Base-by-base conservation (phyloP, 1,284 basidiomycete species). In the Ganoderma boninense region DNA sequence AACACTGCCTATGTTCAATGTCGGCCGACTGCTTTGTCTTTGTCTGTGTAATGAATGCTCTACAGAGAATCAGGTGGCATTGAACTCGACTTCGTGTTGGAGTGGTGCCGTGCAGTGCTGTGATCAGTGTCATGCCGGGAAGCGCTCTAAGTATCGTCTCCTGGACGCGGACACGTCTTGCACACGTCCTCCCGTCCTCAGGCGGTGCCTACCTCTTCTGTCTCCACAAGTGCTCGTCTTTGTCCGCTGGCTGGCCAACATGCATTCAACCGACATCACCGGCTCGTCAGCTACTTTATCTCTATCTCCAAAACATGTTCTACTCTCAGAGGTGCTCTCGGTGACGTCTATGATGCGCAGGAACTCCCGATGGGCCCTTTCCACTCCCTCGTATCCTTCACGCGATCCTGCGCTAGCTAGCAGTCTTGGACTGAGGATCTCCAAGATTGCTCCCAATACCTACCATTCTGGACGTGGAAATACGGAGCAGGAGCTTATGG, bases 311-410 rank as follows among this genome's bases (percentile, higher is more conserved):
- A 90, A 91, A 71, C 95, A 97, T 87, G 89, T 97, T 61, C 81
- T 97, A 35, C 88, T 92, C 72, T 92, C 95, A 49, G 97, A 99
- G 86, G 95, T 98, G 73, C 87, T 97, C 67, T 88, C 95, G 14
- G 95, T 99, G 75, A 98, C 96, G 54, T 96, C 96, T 4, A 89
- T 91, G n/a, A 98, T 99, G 95, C 94, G 97, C 80, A 96, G 97
- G 84, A 97, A 97, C 82, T 95, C 96, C 62, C 90, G 96, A 64
- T 97, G 96, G 96, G 92, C 96, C 18, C 88, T 92, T 26, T 87
- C 88, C 61, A 85, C 88, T 54, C 87, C 90, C 77, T 86, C 87
- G 62, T 84, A 90, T 75, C 86, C 85, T 71, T 81, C 88, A 67
- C 84, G 89, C 73, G 89, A 92, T 77, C 87, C 90, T 54, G 85